A percentile compares a stretch with the other conserved stretches of the same genome.
phyloP scores from a whole-genome alignment of 2,329 filamentous ascomycete genomes.

The Ophiocordyceps sinensis region DNA sequence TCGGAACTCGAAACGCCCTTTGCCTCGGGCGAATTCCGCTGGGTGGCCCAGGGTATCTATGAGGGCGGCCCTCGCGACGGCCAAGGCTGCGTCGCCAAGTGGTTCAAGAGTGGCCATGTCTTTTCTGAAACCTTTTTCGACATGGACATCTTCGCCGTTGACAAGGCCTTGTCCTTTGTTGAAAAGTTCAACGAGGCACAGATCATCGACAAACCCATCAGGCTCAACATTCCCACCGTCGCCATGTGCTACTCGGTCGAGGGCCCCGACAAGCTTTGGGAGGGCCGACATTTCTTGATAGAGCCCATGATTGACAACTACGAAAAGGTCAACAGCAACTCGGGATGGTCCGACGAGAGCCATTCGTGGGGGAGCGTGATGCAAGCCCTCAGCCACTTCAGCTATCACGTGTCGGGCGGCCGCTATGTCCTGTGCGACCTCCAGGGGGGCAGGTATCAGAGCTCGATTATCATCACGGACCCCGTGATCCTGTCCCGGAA shows the following conservation, averaged over 20 bases:
- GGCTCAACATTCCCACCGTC: too few relatives aligned
- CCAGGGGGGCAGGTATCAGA: slow-evolving; percentile 24
- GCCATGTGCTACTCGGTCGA: too few relatives aligned
- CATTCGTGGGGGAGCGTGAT: slow-evolving; percentile 19
- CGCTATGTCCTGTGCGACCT: slow-evolving; percentile 25
- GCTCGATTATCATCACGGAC: slow-evolving; percentile 22
- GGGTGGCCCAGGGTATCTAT: slow-evolving; percentile 13
- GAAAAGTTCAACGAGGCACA: slow-evolving; percentile 18
- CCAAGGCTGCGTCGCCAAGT: slow-evolving; percentile 20
- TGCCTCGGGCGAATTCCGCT: slow-evolving; percentile 5
- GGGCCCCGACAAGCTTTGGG: too few relatives aligned
- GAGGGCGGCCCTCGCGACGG: slow-evolving; percentile 13
- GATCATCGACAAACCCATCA: slow-evolving; percentile 15
- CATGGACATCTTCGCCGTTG: slow-evolving; percentile 21
- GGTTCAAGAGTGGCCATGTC: slow-evolving; percentile 22
- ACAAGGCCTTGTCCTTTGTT: slow-evolving; percentile 19
- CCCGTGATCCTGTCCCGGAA: slow-evolving; percentile 24
- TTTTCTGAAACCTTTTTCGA: slow-evolving; percentile 18
- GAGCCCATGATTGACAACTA: slow-evolving; percentile 27
- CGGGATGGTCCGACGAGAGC: slow-evolving; percentile 19
- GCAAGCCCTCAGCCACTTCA: slow-evolving; percentile 29
- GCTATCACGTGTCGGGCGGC: slow-evolving; percentile 22
- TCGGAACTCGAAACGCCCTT: slow-evolving; percentile 3
- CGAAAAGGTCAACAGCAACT: slow-evolving; percentile 29
- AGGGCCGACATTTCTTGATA: slow-evolving; percentile 11